Base-by-base conservation (phyloP, 495 filamentous ascomycete genomes). In the Daldinia caldariorum region DNA sequence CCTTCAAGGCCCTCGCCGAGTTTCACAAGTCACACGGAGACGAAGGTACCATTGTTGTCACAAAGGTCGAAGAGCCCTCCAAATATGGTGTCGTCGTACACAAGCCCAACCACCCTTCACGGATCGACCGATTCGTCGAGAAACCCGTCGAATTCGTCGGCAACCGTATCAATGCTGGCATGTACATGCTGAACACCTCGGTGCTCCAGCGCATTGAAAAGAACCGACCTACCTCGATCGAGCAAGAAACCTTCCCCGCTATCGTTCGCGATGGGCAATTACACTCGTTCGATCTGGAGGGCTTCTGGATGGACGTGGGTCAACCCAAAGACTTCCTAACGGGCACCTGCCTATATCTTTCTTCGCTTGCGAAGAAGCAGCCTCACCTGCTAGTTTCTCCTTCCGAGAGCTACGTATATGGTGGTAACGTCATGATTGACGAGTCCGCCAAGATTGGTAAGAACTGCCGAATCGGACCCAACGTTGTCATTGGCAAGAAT, bases 251-350 rank as follows among this genome's bases (percentile, higher is more conserved):
- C 29, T 99, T 99, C 91, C 95, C 95, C 45, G 91, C 92, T 66
- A 96, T 99, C 75, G 90, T 89, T 79, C 89, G 86, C 74, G 96
- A 97, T 77, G 92, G 93, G 59, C 89, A 97, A 80, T 83, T 99
- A 51, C 95, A 99, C 86, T 97, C 94, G 2, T 97, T 97, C 78
- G 95, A 99, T 79, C 86, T 99, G 39, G 96, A 99, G 70, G 94
- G 95, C 70, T 99, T 97, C 86, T 99, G 95, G 95, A 99, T 99
- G 95, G 95, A 99, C 74, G 94, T 99, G 63, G 95, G 95, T 73
- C 95, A 99, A 80, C 95, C 95, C 59, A 99, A 99, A 83, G 95
- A 99, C 78, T 99, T 99, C 87, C 84, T 99, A 57, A 92, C 89
- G 35, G 95, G 95, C 65, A 98, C 95, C 69, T 99, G 96, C 80